Conservation (phyloP, 1,284 basidiomycete genomes). For the Apiotrichum sp. region DNA sequence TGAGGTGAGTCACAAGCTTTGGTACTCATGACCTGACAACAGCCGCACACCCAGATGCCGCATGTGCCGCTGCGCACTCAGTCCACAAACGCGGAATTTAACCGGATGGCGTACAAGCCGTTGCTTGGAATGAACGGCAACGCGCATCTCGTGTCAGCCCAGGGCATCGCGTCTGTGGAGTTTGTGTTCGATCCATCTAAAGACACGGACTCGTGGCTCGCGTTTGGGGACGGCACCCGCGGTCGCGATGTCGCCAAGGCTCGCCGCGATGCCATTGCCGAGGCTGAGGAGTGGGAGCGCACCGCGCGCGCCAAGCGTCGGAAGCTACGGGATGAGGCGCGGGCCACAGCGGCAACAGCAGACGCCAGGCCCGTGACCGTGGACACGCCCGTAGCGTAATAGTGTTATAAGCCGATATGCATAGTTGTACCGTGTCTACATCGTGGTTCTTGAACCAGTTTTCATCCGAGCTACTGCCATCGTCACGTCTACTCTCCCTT, state of each 20-base stretch:
- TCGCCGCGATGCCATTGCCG: conserved; percentile 21
- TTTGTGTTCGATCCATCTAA: conserved; percentile 30
- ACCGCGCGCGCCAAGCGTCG: conserved; percentile 12
- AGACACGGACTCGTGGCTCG: conserved; percentile 2
- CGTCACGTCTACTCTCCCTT: background rate
- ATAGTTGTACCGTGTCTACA: conserved; percentile 23
- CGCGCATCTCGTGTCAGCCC: conserved; percentile 3
- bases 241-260: conserved; percentile 15
- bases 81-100: conserved; percentile 21
- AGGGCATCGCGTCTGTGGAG: conserved; percentile 40
- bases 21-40: background rate
- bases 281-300: conserved; percentile 43
- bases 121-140: conserved; percentile 18
- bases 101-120: conserved; percentile 30
- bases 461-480: background rate
- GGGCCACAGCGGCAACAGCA: background rate
- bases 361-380: background rate
- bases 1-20: conserved; percentile 28
- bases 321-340: background rate
- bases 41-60: conserved; percentile 45
- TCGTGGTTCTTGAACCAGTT: background rate
- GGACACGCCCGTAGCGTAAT: background rate
- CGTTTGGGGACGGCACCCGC: conserved; percentile 12
- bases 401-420: conserved; percentile 7
- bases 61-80: conserved; percentile 43